These are phyloP conservation scores for Colletotrichum lindemuthianum DNA, from an alignment of 2,329 filamentous ascomycete species.

Conservation along the genomic window DNA sequence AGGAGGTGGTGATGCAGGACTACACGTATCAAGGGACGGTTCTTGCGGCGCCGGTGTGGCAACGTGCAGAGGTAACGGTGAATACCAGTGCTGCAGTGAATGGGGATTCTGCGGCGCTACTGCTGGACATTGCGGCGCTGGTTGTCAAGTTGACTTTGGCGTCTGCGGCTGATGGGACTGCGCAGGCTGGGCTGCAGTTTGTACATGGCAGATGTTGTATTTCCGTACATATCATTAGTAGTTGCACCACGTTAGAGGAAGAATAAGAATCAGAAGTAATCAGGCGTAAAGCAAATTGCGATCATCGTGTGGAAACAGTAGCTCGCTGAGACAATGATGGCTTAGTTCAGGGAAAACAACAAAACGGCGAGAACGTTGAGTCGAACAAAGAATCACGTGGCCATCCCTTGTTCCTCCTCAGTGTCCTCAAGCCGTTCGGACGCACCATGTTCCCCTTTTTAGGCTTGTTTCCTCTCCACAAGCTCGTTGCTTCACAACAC, in stretches of 20 bases:
- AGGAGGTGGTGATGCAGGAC: neutral
- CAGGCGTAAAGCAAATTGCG: too few relatives aligned
- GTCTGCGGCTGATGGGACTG: conserved; percentile 27
- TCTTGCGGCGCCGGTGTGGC: conserved; percentile 29
- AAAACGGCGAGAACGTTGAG: too few relatives aligned
- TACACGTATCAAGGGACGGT: conserved; percentile 32
- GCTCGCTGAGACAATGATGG: too few relatives aligned
- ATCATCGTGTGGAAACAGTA: too few relatives aligned
- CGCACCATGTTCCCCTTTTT: too few relatives aligned
- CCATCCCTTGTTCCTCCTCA: too few relatives aligned
- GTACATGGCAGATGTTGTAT: conserved; percentile 12
- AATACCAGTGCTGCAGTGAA: conserved; percentile 36
- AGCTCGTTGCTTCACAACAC: too few relatives aligned
- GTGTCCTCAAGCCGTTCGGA: too few relatives aligned
- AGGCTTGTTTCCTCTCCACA: too few relatives aligned
- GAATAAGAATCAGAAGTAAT: neutral
- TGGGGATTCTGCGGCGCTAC: conserved; percentile 37
- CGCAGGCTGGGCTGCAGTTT: neutral
- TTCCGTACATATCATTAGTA: neutral
- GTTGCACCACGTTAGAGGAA: neutral
- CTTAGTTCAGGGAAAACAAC: too few relatives aligned
- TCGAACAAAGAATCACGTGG: too few relatives aligned
- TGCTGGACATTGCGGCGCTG: conserved; percentile 32
- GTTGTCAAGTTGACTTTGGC: conserved; percentile 36
- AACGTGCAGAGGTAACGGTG: conserved; percentile 33